Percentiles rank a stretch among this genome's conserved stretches.
Conservation (phyloP, 495 filamentous ascomycete species). For the Penicillium atrosanguineum region DNA sequence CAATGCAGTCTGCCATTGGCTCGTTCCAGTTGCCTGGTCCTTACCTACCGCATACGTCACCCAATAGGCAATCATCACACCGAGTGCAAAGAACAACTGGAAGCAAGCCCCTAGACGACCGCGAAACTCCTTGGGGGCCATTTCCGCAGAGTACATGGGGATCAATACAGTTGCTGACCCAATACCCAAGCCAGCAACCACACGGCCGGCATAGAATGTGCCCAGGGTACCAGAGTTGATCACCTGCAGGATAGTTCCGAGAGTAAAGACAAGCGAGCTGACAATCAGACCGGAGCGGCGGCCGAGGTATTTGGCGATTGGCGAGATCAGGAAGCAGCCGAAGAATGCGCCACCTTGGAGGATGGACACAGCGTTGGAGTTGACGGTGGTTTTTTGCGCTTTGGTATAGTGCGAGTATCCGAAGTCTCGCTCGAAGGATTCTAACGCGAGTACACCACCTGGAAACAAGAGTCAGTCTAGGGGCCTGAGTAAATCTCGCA, state of each 20-base stretch:
- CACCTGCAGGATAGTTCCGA: constrained; percentile 45
- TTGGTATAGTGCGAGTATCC: constrained; percentile 23
- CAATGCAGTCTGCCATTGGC: constrained; percentile 54
- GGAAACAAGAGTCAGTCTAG: not conserved
- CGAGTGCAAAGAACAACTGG: constrained; percentile 48
- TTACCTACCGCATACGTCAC: constrained; percentile 46
- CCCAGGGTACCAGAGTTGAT: constrained; percentile 40
- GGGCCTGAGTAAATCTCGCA: not conserved
- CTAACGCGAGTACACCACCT: constrained; percentile 39
- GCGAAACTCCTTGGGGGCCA: constrained; percentile 51
- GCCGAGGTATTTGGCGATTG: constrained; percentile 41
- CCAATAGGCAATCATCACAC: constrained; percentile 51
- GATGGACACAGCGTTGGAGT: constrained; percentile 43
- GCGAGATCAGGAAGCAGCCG: constrained; percentile 46
- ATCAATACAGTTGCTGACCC: constrained; percentile 52
- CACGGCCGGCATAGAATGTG: constrained; percentile 46
- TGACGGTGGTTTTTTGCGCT: constrained; percentile 33
- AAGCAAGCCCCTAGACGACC: constrained; percentile 51
- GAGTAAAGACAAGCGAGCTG: constrained; percentile 38
- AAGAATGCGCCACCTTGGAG: constrained; percentile 44
- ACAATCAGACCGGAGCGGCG: constrained; percentile 40
- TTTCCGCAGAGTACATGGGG: constrained; percentile 54
- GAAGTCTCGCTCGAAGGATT: constrained; percentile 40
- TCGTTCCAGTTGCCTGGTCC: constrained; percentile 26
- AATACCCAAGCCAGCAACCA: constrained; percentile 55